Evolutionary conservation across 192 early-diverging fungal species (phyloP), one percentile per base, ranked within the genome.

Genomic region (Coemansia sp.): DNA sequence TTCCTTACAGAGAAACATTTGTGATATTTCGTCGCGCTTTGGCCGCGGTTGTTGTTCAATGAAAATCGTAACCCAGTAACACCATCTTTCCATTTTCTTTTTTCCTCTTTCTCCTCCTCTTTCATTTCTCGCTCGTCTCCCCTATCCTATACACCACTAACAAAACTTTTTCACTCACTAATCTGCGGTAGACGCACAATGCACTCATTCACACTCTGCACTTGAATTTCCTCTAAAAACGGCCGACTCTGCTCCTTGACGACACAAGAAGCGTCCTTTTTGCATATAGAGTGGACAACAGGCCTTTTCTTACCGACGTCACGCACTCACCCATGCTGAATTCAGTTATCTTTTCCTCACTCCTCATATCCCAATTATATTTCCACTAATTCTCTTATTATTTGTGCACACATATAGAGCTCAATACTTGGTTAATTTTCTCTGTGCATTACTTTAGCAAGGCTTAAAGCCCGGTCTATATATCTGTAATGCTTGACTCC

Each of bases 401-500:
- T 32, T 32, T 32, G 32, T 18, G 19, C n/a, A 18, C 48, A 18
- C 19, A 7, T 21, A 50, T 50, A 50, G 48, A 18, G 48, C 44
- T 45, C 10, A 15, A 45, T 32, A 32, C 4, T 32, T 32, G 4
- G 2, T 32, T 15, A 45, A 45, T 18, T 18, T 19, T 15, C 48
- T 18, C 7, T 8, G n/a, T 50, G 16, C 48, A 4, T 6, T 18
- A 15, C 44, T 5, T 12, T 9, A 50, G 16, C 48, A 9, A 50
- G 23, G 18, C 52, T 2, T 9, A 19, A 15, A 54, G 7, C 26
- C 23, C 23, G n/a, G 32, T 16, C 8, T 26, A 26, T 54, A 26
- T 23, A 54, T 26, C 44, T 12, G 44, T 45, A 16, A 59, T 59
- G 57, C 26, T 59, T n/a, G 57, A 59, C 38, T 41, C 57, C 16